Percentiles rank a stretch among this genome's conserved stretches.
Evolutionary conservation across 2,329 filamentous ascomycete genomes (phyloP).

Genomic region (Furcasterigmium sp.): DNA sequence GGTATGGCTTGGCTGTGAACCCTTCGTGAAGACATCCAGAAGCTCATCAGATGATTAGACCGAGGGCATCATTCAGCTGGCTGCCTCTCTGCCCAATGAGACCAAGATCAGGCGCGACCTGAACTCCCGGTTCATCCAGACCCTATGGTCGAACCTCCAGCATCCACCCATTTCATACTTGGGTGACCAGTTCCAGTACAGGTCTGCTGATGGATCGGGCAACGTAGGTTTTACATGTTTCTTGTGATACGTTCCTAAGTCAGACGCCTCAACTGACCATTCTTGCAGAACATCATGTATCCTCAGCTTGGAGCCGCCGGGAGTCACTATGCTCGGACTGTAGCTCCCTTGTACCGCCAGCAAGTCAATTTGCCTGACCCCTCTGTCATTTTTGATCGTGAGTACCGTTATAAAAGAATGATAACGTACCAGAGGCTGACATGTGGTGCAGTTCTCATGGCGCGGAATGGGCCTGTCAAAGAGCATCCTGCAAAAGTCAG

Average conservation of each 20-base stretch:
- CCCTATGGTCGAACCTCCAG: slow-evolving; percentile 48
- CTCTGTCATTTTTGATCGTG: background rate
- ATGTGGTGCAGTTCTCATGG: slow-evolving; percentile 39
- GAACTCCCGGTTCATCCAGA: slow-evolving; percentile 34
- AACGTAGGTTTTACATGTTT: background rate
- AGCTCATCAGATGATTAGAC: background rate
- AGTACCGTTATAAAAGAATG: too few species aligned
- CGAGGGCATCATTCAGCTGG: background rate
- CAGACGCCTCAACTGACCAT: slow-evolving; percentile 24
- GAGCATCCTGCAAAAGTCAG: slow-evolving; percentile 35
- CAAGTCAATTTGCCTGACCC: slow-evolving; percentile 59
- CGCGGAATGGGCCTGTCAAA: slow-evolving; percentile 16
- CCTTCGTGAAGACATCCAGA: background rate
- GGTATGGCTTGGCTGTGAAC: background rate
- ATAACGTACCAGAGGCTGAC: background rate
- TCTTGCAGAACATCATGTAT: slow-evolving; percentile 50
- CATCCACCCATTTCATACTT: slow-evolving; percentile 45
- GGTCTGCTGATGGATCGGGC: slow-evolving; percentile 17
- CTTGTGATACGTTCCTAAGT: slow-evolving; percentile 12
- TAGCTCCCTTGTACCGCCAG: slow-evolving; percentile 51
- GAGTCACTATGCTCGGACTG: slow-evolving; percentile 64
- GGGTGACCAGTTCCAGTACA: slow-evolving; percentile 34
- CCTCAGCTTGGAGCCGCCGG: slow-evolving; percentile 61
- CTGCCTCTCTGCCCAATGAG: slow-evolving; percentile 1
- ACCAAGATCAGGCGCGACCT: background rate